phyloP scores from a whole-genome alignment of 768 basidiomycete species.

The Coprinopsis marcescibilis region DNA sequence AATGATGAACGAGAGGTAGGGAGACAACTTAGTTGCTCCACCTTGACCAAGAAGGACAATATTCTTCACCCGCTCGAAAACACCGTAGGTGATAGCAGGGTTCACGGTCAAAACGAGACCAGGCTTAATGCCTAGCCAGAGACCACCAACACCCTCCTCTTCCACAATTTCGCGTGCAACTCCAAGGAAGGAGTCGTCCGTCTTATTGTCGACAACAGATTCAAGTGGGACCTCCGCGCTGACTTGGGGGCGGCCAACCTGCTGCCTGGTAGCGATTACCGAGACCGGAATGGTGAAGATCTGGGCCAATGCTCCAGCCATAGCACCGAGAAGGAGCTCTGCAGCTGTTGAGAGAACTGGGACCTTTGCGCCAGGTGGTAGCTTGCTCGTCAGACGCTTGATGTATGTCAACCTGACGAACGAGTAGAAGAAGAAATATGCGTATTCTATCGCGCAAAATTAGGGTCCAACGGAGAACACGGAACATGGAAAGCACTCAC shows the following conservation, averaged over 20 bases:
- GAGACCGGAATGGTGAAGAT: conserved; percentile 98
- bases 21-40: conserved; percentile 59
- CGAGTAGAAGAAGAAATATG: conserved; percentile 99
- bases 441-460: conserved; percentile 66
- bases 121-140: conserved; percentile 93
- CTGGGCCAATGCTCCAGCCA: conserved; percentile 92
- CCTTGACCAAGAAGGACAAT: conserved; percentile 51
- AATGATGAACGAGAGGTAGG: conserved; percentile 75
- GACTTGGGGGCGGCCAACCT: conserved; percentile 57
- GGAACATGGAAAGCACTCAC: conserved; percentile 42
- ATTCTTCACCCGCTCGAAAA: conserved; percentile 87
- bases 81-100: conserved; percentile 95
- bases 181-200: conserved; percentile 68
- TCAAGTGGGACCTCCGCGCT: conserved; percentile 5
- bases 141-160: conserved; percentile 80
- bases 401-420: conserved; percentile 82
- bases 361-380: conserved; percentile 54
- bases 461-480: conserved; percentile 1
- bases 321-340: conserved; percentile 84
- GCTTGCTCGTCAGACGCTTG: conserved; percentile 55
- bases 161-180: conserved; percentile 84
- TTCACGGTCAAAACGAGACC: conserved; percentile 94
- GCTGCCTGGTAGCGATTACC: conserved; percentile 96
- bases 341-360: conserved; percentile 65
- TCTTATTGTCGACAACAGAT: conserved; percentile 18